A percentile compares a stretch with the other conserved stretches of the same genome.
Conservation (phyloP, 2,329 filamentous ascomycete genomes). For the Aspergillus sp. region DNA sequence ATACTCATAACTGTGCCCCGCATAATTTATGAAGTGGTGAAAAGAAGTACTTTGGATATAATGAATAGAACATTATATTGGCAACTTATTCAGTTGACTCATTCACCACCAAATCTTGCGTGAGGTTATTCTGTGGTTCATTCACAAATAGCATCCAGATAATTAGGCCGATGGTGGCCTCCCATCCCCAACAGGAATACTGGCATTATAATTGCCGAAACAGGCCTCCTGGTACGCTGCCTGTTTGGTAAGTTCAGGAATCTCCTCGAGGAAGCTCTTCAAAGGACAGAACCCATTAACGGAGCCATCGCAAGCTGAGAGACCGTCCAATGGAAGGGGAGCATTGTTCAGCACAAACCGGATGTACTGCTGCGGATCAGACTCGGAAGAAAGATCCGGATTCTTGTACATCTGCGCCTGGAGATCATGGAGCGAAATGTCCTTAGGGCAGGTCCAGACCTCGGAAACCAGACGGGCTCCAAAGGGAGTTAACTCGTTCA, state of each 20-base stretch:
- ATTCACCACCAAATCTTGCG: no score
- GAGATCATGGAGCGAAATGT: constrained; percentile 34
- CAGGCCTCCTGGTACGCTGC: constrained; percentile 32
- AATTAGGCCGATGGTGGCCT: not conserved
- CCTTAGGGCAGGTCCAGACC: constrained; percentile 51
- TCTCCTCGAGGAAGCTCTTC: constrained; percentile 25
- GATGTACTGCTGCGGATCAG: constrained; percentile 25
- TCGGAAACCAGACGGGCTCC: constrained; percentile 57
- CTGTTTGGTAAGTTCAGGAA: constrained; percentile 24
- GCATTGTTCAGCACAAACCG: constrained; percentile 33
- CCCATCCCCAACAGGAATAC: constrained; percentile 28
- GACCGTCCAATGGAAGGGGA: constrained; percentile 28
- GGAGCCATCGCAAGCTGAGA: constrained; percentile 25
- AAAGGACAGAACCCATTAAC: constrained; percentile 32
- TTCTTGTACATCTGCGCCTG: constrained; percentile 36
- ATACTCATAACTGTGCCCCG: no score
- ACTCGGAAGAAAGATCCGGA: constrained; percentile 18
- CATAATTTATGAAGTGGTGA: no score
- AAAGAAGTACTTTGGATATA: no score
- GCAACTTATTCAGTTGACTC: no score
- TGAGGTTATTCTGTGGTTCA: no score
- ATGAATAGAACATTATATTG: no score
- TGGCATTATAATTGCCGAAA: constrained; percentile 27
- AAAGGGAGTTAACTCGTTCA: constrained; percentile 56
- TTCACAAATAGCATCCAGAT: no score